Conservation (phyloP, 1,284 basidiomycete species). For the Psilocybe mexicana region DNA sequence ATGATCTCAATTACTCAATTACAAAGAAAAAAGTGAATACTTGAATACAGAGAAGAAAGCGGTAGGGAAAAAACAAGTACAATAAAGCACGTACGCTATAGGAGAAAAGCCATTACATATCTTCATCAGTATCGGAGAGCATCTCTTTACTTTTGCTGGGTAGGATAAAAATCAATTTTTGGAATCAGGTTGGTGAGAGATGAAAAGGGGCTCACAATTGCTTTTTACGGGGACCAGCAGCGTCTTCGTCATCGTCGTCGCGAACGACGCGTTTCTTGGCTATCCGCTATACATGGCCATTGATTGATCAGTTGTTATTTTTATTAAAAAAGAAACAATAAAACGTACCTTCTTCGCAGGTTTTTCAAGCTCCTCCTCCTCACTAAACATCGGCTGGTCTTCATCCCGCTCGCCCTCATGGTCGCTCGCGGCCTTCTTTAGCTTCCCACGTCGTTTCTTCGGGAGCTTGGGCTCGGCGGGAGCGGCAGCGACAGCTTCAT, state of each 20-base stretch:
- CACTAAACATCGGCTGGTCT: conserved; percentile 64
- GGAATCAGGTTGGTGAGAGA: too few species aligned
- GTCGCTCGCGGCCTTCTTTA: conserved; percentile 41
- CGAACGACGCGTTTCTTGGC: conserved; percentile 72
- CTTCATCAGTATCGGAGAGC: conserved; percentile 78
- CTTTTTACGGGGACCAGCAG: conserved; percentile 62
- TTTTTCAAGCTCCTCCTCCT: conserved; percentile 64
- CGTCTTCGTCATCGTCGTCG: conserved; percentile 76
- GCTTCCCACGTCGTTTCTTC: conserved; percentile 55
- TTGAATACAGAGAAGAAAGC: background rate
- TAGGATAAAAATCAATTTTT: too few species aligned
- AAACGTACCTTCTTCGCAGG: conserved; percentile 63
- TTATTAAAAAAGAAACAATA: background rate
- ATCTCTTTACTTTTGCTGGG: conserved; percentile 77
- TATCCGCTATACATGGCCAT: conserved; percentile 40
- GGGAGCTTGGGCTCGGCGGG: conserved; percentile 46
- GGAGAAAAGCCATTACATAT: conserved; percentile 40
- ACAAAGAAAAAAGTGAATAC: too few species aligned
- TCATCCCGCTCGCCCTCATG: conserved; percentile 55
- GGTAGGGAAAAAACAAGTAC: background rate
- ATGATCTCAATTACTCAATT: too few species aligned
- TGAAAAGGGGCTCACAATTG: conserved; percentile 55
- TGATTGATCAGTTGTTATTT: background rate
- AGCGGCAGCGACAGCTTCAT: conserved; percentile 37
- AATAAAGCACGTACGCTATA: too few species aligned